phyloP scores from a whole-genome alignment of 768 basidiomycete genomes.

The Kwoniella shandongensis region DNA sequence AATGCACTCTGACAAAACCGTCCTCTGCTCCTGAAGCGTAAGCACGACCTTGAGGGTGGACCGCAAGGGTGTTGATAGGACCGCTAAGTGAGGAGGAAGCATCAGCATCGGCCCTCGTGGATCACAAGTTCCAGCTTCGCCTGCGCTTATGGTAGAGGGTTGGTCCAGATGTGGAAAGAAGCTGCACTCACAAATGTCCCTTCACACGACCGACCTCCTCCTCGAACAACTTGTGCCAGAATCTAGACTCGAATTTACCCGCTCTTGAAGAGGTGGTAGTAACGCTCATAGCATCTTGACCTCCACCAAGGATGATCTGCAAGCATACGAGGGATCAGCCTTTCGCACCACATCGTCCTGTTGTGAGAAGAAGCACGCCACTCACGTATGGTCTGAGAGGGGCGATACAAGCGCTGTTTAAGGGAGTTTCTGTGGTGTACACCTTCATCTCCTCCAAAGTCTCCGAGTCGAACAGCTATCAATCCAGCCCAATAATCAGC shows the following conservation, averaged over 20 bases:
- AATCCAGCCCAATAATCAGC: constrained; percentile 5
- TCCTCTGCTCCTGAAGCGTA: constrained; percentile 98
- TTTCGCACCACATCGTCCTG: not conserved
- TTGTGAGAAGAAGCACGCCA: not conserved
- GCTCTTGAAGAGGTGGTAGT: constrained; percentile 91
- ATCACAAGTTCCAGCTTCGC: too few species aligned
- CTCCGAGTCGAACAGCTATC: constrained; percentile 60
- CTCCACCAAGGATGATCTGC: constrained; percentile 87
- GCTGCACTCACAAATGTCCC: constrained; percentile 83
- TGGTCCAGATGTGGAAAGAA: not conserved
- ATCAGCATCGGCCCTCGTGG: too few species aligned
- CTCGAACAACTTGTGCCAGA: constrained; percentile 96
- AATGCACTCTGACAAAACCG: constrained; percentile 63
- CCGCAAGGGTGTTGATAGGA: constrained; percentile 69
- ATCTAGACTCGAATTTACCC: constrained; percentile 96
- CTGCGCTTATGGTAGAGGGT: too few species aligned
- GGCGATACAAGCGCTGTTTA: constrained; percentile 88
- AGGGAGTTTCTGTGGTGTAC: constrained; percentile 84
- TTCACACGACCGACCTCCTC: constrained; percentile 97
- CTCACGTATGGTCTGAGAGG: constrained; percentile 77
- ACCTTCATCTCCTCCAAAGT: constrained; percentile 89
- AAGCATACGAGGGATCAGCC: not conserved
- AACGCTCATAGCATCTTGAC: constrained; percentile 96
- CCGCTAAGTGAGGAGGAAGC: constrained; percentile 30
- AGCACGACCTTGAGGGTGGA: constrained; percentile 79